A percentile compares a stretch with the other conserved stretches of the same genome.
These are phyloP conservation scores for Colletotrichum kahawae DNA, from an alignment of 2,329 filamentous ascomycete species.

Conservation along the genomic window DNA sequence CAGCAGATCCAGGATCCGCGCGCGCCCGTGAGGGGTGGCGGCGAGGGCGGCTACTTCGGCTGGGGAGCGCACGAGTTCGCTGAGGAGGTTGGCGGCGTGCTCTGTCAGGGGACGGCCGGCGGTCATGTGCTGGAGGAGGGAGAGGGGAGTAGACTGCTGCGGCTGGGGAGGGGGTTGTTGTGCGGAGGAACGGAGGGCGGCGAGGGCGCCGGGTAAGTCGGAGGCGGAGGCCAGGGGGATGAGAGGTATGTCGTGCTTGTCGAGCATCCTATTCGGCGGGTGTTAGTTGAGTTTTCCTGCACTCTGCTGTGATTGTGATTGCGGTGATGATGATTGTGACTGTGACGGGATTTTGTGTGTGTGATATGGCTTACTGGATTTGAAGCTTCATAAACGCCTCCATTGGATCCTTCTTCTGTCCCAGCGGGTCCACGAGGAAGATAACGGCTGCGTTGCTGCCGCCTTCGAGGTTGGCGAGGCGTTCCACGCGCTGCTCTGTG, in stretches of 20 bases:
- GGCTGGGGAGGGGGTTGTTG: not conserved
- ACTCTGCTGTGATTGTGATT: not conserved
- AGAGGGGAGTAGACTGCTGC: not conserved
- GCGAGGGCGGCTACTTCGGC: slow-evolving; percentile 29
- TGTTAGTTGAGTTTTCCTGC: not conserved
- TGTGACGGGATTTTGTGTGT: not conserved
- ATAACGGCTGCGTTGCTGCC: slow-evolving; percentile 43
- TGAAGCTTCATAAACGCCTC: slow-evolving; percentile 47
- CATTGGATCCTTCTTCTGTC: slow-evolving; percentile 26
- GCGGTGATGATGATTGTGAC: not conserved
- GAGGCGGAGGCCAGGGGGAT: slow-evolving; percentile 44
- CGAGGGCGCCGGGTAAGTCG: slow-evolving; percentile 41
- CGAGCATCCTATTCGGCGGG: slow-evolving; percentile 33
- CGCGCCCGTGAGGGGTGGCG: slow-evolving; percentile 22
- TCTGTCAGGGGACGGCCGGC: slow-evolving; percentile 26
- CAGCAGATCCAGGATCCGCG: slow-evolving; percentile 29
- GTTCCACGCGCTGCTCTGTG: slow-evolving; percentile 40
- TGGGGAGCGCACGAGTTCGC: slow-evolving; percentile 30
- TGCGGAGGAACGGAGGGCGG: slow-evolving; percentile 35
- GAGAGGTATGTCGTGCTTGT: slow-evolving; percentile 40
- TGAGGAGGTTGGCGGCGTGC: slow-evolving; percentile 31
- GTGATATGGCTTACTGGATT: slow-evolving; percentile 37
- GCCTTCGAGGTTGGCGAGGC: slow-evolving; percentile 44
- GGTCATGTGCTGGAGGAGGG: slow-evolving; percentile 23
- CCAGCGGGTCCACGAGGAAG: slow-evolving; percentile 43